phyloP scores from a whole-genome alignment of 169 alveolate genomes.

The Amoebophrya sp. region DNA sequence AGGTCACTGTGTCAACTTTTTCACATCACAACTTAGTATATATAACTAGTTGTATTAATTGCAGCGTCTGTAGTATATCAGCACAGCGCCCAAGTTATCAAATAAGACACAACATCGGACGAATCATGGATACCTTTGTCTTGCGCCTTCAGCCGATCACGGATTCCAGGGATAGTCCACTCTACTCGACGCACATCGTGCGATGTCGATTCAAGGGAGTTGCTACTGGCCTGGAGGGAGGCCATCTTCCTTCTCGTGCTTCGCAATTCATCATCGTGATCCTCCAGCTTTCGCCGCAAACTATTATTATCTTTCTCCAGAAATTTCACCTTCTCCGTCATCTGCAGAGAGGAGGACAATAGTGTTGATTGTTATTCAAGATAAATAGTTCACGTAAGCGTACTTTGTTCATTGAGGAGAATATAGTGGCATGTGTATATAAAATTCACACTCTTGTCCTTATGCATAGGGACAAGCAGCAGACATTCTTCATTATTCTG shows the following conservation, averaged over 20 bases:
- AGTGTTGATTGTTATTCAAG: neutral
- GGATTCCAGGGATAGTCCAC: conserved; percentile 35
- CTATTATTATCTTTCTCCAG: neutral
- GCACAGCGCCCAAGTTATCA: too few relatives aligned
- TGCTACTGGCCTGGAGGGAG: neutral
- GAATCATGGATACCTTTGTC: conserved; percentile 9
- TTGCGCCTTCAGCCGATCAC: neutral
- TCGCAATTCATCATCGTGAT: neutral
- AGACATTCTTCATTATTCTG: too few relatives aligned
- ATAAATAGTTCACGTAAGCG: neutral
- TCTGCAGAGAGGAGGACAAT: neutral
- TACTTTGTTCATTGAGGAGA: too few relatives aligned
- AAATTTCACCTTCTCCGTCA: neutral
- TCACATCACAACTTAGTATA: too few relatives aligned
- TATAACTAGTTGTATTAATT: too few relatives aligned
- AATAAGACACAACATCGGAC: too few relatives aligned
- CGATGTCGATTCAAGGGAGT: neutral
- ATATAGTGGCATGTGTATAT: too few relatives aligned
- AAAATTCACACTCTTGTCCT: too few relatives aligned
- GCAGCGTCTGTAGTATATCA: too few relatives aligned
- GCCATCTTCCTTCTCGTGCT: neutral
- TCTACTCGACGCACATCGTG: conserved; percentile 27
- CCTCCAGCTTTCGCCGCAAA: neutral
- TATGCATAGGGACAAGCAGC: too few relatives aligned
- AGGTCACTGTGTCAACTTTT: too few relatives aligned